Conservation (phyloP, 345 rosid genomes). For the Turnera subulata region DNA sequence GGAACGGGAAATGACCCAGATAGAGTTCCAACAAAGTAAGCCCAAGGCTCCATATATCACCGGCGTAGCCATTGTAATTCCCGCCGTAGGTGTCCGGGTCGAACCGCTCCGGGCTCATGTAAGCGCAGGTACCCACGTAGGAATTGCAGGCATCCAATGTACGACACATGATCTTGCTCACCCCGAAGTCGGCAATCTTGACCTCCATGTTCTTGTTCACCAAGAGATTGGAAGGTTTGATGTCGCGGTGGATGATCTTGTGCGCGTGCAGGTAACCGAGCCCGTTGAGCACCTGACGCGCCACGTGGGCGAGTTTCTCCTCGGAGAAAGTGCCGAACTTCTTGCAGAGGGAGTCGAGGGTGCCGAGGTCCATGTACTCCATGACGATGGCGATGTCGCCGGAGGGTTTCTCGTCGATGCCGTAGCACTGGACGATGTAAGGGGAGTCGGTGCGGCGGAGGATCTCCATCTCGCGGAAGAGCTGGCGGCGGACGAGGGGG, state of each 20-base stretch:
- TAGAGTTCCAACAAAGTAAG: conserved; percentile 72
- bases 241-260: conserved; percentile 76
- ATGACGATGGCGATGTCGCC: conserved; percentile 66
- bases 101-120: conserved; percentile 90
- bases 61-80: conserved; percentile 63
- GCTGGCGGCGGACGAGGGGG: conserved; percentile 50
- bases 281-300: conserved; percentile 61
- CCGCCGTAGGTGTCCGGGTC: conserved; percentile 65
- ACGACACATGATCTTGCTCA: conserved; percentile 64
- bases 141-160: conserved; percentile 74
- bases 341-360: conserved; percentile 49
- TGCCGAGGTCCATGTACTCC: conserved; percentile 84
- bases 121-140: conserved; percentile 88
- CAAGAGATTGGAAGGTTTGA: conserved; percentile 75
- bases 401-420: conserved; percentile 48
- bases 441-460: conserved; percentile 80
- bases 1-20: conserved; percentile 67
- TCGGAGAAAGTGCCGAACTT: conserved; percentile 50
- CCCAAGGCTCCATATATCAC: conserved; percentile 87
- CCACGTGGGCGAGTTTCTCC: conserved; percentile 39
- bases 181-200: conserved; percentile 87
- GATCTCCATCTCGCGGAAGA: conserved; percentile 70
- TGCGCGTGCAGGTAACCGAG: conserved; percentile 56
- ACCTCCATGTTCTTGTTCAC: conserved; percentile 54
- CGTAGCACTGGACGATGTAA: conserved; percentile 53